phyloP scores from a whole-genome alignment of 2,329 filamentous ascomycete genomes.

The Scedosporium boydii region DNA sequence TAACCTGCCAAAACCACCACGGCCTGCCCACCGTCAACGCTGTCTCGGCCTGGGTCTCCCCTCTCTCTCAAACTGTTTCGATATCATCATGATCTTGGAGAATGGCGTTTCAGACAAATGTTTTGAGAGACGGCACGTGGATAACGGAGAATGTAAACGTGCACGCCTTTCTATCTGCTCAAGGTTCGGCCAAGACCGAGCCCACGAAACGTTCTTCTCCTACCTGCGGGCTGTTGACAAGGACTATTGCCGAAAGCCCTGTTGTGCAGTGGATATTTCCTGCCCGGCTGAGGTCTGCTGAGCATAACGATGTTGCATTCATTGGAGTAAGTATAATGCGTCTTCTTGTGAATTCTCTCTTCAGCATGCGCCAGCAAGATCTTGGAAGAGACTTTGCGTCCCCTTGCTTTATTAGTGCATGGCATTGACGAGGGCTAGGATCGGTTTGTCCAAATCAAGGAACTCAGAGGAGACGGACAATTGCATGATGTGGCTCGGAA shows the following conservation, averaged over 20 bases:
- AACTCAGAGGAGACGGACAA: conserved; percentile 59
- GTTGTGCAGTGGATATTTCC: conserved; percentile 69
- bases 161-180: conserved; percentile 23
- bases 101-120: conserved; percentile 43
- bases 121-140: conserved; percentile 46
- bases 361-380: not conserved
- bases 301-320: conserved; percentile 75
- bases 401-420: not conserved
- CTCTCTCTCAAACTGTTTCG: not conserved
- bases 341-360: not conserved
- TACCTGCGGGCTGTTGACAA: conserved; percentile 63
- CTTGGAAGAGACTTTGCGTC: conserved; percentile 5
- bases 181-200: conserved; percentile 17
- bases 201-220: conserved; percentile 32
- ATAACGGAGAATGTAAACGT: conserved; percentile 42
- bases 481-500: conserved; percentile 70
- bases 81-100: conserved; percentile 6
- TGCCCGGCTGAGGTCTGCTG: conserved; percentile 60
- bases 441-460: conserved; percentile 69
- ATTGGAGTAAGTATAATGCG: conserved; percentile 53
- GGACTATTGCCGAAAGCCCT: conserved; percentile 69
- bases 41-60: not conserved
- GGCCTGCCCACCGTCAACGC: not conserved
- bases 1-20: not conserved
- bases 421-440: conserved; percentile 41